Conservation (phyloP, 352 stramenopile species). For the Globisporangium radiosum region DNA sequence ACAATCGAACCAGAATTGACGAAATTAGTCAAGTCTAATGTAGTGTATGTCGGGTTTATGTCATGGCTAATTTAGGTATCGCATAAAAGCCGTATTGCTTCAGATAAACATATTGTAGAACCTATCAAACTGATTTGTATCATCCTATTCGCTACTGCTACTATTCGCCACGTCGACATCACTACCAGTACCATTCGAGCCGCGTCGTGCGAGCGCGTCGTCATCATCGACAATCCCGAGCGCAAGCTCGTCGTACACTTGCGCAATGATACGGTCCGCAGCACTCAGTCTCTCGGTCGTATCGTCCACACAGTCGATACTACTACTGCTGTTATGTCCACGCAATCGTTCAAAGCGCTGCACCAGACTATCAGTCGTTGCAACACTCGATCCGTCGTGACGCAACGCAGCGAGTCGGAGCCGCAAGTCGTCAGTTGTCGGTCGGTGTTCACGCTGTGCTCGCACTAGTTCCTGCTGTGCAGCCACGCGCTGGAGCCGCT, state of each 20-base stretch:
- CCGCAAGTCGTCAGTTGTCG: slow-evolving; percentile 17
- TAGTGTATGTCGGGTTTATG: too few relatives aligned
- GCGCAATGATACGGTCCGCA: slow-evolving; percentile 46
- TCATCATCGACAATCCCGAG: slow-evolving; percentile 40
- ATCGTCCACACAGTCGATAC: not conserved
- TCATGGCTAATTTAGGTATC: too few relatives aligned
- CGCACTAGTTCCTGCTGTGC: slow-evolving; percentile 12
- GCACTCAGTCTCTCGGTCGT: slow-evolving; percentile 9
- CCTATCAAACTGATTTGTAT: too few relatives aligned
- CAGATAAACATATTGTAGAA: too few relatives aligned
- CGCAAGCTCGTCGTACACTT: slow-evolving; percentile 52
- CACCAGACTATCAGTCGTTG: slow-evolving; percentile 17
- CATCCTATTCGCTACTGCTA: too few relatives aligned
- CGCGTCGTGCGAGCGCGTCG: slow-evolving; percentile 6
- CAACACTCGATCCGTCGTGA: not conserved
- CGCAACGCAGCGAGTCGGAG: slow-evolving; percentile 45
- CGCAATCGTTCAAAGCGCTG: slow-evolving; percentile 37
- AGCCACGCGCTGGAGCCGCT: slow-evolving; percentile 35
- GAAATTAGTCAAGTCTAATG: too few relatives aligned
- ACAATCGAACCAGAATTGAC: too few relatives aligned
- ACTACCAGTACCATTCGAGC: not conserved
- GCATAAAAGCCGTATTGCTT: too few relatives aligned
- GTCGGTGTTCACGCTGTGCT: slow-evolving; percentile 10
- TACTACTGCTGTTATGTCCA: not conserved
- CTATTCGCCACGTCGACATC: not conserved